Percentiles rank a stretch among this genome's conserved stretches.
These are phyloP conservation scores for Cynanchum wilfordii DNA, from an alignment of 257 asterid species.

Conservation along the genomic window DNA sequence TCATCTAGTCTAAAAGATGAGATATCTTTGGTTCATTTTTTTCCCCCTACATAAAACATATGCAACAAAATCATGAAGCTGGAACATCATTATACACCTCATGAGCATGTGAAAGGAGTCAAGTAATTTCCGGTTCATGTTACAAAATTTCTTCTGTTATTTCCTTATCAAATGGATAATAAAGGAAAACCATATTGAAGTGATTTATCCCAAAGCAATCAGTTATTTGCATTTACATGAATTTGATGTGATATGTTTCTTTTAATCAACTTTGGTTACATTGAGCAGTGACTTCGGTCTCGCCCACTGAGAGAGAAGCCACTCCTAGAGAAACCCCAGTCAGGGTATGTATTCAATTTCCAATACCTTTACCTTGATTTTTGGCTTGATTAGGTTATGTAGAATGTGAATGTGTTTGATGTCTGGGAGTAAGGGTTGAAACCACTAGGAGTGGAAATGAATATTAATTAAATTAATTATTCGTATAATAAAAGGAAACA, in stretches of 20 bases:
- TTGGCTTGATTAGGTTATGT: slow-evolving; percentile 15
- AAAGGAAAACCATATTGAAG: neutral
- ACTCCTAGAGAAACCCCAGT: slow-evolving; percentile 42
- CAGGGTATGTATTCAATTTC: slow-evolving; percentile 39
- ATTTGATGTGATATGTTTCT: neutral
- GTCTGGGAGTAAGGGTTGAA: too few species aligned
- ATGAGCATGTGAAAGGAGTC: neutral
- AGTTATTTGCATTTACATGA: neutral
- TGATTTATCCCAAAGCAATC: neutral
- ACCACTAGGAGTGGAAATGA: too few species aligned
- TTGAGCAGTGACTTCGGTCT: slow-evolving; percentile 13
- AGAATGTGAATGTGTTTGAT: neutral
- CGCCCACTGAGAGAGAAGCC: slow-evolving; percentile 46
- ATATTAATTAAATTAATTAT: too few species aligned
- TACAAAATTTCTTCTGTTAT: neutral
- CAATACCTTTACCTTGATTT: slow-evolving; percentile 13
- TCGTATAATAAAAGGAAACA: too few species aligned
- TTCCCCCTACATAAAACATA: neutral
- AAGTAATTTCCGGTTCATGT: neutral
- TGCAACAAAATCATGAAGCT: neutral
- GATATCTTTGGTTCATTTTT: neutral
- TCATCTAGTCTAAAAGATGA: neutral
- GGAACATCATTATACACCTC: neutral
- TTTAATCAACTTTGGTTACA: neutral
- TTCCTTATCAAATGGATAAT: neutral